Evolutionary conservation across 257 asterid species (phyloP).

Genomic region (Euphrasia confusa): DNA sequence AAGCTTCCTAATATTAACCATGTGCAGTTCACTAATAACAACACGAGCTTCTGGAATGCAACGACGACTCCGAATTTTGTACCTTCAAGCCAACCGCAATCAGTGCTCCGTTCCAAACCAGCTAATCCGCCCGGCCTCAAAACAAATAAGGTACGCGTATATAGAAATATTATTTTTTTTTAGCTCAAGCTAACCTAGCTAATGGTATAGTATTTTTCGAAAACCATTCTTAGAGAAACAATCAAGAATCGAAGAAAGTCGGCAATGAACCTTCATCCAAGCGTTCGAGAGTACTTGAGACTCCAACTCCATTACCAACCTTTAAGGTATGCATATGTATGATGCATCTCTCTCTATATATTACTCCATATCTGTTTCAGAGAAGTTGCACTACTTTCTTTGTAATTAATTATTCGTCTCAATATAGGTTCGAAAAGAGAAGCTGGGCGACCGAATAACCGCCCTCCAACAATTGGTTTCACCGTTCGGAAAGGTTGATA

Average conservation of each 20-base stretch:
- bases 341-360: not conserved
- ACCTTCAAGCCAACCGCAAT: not conserved
- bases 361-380: not conserved
- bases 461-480: constrained; percentile 89
- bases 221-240: constrained; percentile 17
- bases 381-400: too few species aligned
- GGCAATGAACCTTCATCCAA: constrained; percentile 33
- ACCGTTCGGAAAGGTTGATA: constrained; percentile 79
- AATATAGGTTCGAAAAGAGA: constrained; percentile 75
- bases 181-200: not conserved
- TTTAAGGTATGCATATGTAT: constrained; percentile 45
- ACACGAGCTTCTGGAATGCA: constrained; percentile 13
- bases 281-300: constrained; percentile 35
- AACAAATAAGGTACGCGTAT: not conserved
- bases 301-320: constrained; percentile 60
- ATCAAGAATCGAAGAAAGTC: constrained; percentile 34
- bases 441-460: constrained; percentile 93
- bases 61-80: not conserved
- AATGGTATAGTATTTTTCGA: too few species aligned
- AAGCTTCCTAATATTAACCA: not conserved
- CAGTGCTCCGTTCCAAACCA: not conserved
- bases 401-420: not conserved
- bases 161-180: not conserved
- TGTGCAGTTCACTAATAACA: not conserved
- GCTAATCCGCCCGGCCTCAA: not conserved